phyloP scores from a whole-genome alignment of 2,329 filamentous ascomycete genomes.

The Colletotrichum spinosum region DNA sequence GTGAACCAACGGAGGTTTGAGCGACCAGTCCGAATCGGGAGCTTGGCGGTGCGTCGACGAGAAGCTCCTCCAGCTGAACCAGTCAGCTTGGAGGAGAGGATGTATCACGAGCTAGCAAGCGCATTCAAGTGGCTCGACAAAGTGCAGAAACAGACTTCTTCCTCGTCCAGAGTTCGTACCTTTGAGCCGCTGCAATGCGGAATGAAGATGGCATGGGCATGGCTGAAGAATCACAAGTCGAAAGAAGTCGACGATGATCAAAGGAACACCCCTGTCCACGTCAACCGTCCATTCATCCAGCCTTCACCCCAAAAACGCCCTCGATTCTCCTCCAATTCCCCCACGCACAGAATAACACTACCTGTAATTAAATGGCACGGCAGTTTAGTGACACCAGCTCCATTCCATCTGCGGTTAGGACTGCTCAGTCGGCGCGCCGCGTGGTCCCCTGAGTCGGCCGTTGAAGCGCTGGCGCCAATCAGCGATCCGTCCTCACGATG shows the following conservation, averaged over 20 bases:
- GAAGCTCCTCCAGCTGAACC: no score
- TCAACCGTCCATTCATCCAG: no score
- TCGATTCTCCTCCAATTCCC: neutral
- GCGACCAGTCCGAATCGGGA: constrained; percentile 2
- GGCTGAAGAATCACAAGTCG: constrained; percentile 13
- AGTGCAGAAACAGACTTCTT: no score
- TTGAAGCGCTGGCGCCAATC: constrained; percentile 10
- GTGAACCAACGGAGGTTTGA: neutral
- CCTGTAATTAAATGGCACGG: no score
- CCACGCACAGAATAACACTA: neutral
- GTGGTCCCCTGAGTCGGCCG: constrained; percentile 17
- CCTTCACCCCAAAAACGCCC: no score
- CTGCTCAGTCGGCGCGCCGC: constrained; percentile 5
- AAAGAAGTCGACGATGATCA: neutral
- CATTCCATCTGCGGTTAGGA: no score
- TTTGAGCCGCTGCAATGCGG: neutral
- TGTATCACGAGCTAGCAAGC: neutral
- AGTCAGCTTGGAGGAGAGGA: neutral
- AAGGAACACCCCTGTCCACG: no score
- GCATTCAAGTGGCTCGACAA: no score
- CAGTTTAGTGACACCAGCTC: no score
- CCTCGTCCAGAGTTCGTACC: no score
- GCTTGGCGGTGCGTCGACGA: neutral
- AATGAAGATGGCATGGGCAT: neutral
- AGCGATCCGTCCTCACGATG: neutral